These are phyloP conservation scores for Podila clonocystis DNA, from an alignment of 192 early-diverging fungal genomes.

Conservation along the genomic window DNA sequence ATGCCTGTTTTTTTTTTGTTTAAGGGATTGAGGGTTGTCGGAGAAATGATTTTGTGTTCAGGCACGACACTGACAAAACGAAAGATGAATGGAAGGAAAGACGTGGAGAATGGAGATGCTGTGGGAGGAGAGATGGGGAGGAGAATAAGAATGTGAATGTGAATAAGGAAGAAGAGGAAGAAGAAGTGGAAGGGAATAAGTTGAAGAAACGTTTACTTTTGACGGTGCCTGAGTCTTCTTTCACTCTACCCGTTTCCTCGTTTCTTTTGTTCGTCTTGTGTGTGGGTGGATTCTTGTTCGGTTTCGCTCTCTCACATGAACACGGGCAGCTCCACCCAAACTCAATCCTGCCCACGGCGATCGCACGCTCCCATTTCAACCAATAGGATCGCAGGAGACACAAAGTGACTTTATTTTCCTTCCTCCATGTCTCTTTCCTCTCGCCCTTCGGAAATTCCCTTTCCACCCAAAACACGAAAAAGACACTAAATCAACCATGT, in stretches of 20 bases:
- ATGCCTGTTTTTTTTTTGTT: not conserved
- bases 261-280: not conserved
- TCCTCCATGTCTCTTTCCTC: not conserved
- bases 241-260: not conserved
- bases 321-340: not conserved
- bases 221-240: not conserved
- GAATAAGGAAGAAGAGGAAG: not conserved
- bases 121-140: not conserved
- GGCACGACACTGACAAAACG: no score
- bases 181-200: not conserved
- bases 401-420: not conserved
- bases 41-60: no score
- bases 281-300: not conserved
- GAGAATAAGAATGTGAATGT: not conserved
- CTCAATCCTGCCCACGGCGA: no score
- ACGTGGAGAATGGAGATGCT: no score
- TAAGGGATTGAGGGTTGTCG: no score
- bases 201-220: not conserved
- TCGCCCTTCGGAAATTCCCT: not conserved
- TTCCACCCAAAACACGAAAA: slow-evolving; percentile 3
- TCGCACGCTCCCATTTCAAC: no score
- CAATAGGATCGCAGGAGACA: not conserved
- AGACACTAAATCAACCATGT: not conserved
- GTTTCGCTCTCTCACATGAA: not conserved
- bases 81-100: no score